These are phyloP conservation scores for Boletus reticulatus DNA, from an alignment of 768 basidiomycete genomes.

Conservation along the genomic window DNA sequence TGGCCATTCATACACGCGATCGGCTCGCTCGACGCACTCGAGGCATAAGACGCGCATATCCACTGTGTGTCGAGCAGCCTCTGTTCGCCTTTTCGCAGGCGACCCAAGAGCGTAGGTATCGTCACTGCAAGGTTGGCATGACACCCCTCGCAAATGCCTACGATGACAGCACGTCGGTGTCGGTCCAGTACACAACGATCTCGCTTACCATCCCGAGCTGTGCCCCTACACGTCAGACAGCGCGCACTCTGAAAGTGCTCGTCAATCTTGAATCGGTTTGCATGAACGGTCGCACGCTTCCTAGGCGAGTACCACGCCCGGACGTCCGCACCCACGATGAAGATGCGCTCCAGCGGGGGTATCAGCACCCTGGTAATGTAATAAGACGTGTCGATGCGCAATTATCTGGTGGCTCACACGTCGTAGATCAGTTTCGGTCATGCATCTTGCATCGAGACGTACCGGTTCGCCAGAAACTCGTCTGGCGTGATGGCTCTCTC, in stretches of 20 bases:
- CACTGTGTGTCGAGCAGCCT: slow-evolving; percentile 55
- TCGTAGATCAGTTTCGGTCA: neutral
- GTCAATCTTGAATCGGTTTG: slow-evolving; percentile 56
- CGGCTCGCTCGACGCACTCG: slow-evolving; percentile 51
- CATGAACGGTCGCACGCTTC: slow-evolving; percentile 28
- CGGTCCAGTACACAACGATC: neutral
- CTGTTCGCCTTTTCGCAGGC: slow-evolving; percentile 52
- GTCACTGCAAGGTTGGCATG: slow-evolving; percentile 48
- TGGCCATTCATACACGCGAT: too few relatives aligned
- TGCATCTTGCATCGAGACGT: slow-evolving; percentile 10
- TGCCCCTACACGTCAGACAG: slow-evolving; percentile 63
- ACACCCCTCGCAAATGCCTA: slow-evolving; percentile 71
- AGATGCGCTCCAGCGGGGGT: slow-evolving; percentile 85
- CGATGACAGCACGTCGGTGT: neutral
- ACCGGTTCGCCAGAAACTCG: slow-evolving; percentile 67
- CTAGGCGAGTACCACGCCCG: slow-evolving; percentile 31
- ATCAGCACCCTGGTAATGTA: slow-evolving; percentile 88
- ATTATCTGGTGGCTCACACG: slow-evolving; percentile 41
- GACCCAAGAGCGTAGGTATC: slow-evolving; percentile 53
- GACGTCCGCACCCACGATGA: slow-evolving; percentile 46
- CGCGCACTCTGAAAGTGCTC: slow-evolving; percentile 70
- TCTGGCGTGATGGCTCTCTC: slow-evolving; percentile 75
- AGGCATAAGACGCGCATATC: slow-evolving; percentile 73
- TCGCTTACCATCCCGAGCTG: slow-evolving; percentile 51
- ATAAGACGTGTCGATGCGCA: slow-evolving; percentile 81